Evolutionary conservation across 768 basidiomycete genomes (phyloP).

Genomic region (Neoboletus magnificus): DNA sequence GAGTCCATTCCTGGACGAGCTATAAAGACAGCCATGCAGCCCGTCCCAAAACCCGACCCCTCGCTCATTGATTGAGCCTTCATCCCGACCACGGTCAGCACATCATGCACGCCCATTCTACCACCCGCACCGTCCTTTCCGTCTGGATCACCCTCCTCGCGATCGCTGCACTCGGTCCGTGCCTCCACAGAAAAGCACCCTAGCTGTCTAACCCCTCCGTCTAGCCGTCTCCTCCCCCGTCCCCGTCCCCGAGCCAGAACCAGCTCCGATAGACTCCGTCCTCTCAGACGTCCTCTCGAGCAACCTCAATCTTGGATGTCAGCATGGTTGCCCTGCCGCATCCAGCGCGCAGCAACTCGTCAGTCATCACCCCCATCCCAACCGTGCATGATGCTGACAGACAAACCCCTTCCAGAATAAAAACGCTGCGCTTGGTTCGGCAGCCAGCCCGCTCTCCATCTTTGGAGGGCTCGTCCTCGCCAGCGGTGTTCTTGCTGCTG

Average conservation of each 20-base stretch:
- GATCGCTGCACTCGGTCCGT: constrained; percentile 20
- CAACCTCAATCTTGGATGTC: constrained; percentile 25
- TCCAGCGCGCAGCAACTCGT: constrained; percentile 23
- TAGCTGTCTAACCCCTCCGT: background rate
- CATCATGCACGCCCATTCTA: constrained; percentile 13
- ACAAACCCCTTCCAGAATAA: constrained; percentile 8
- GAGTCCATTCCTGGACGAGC: background rate
- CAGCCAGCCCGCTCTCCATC: constrained; percentile 16
- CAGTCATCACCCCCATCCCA: background rate
- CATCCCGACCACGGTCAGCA: background rate
- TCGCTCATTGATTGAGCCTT: constrained; percentile 11
- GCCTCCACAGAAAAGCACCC: no score
- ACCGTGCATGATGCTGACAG: background rate
- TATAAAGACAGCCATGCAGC: constrained; percentile 3
- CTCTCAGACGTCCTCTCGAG: constrained; percentile 17
- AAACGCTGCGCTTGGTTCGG: constrained; percentile 21
- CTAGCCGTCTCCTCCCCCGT: constrained; percentile 24
- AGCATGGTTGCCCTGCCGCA: constrained; percentile 20
- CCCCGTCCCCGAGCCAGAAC: constrained; percentile 19
- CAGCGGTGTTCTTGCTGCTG: constrained; percentile 16
- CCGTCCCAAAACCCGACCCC: background rate
- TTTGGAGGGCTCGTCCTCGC: constrained; percentile 23
- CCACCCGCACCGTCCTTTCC: constrained; percentile 15
- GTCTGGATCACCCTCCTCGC: constrained; percentile 22
- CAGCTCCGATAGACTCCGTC: constrained; percentile 22